Conservation (phyloP, 768 basidiomycete genomes). For the Lepiota brunneoincarnata region DNA sequence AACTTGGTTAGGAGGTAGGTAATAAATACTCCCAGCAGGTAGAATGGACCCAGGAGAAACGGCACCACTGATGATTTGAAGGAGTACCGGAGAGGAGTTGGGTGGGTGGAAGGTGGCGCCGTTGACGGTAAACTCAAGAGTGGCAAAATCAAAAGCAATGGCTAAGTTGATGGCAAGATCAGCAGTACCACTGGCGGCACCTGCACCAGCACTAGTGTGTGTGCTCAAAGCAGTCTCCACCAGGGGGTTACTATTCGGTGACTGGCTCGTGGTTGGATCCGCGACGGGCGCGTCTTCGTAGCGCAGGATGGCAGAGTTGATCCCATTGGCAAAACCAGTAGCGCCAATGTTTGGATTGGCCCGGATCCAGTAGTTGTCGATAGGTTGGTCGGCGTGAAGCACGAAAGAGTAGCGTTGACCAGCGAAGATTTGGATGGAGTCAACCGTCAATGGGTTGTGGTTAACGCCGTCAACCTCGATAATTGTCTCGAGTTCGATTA, state of each 20-base stretch:
- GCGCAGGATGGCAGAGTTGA: conserved; percentile 47
- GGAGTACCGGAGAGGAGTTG: conserved; percentile 27
- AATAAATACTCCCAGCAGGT: conserved; percentile 38
- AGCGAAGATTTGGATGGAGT: conserved; percentile 39
- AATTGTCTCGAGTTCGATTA: conserved; percentile 24
- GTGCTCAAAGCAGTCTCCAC: conserved; percentile 12
- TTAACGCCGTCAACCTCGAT: conserved; percentile 46
- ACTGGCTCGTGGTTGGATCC: conserved; percentile 34
- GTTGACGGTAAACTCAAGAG: conserved; percentile 20
- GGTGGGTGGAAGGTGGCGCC: conserved; percentile 21
- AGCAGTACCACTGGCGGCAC: conserved; percentile 15
- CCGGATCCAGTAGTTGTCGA: conserved; percentile 43
- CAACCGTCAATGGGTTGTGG: conserved; percentile 33
- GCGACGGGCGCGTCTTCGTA: conserved; percentile 37
- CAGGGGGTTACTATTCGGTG: conserved; percentile 18
- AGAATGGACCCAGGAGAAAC: conserved; percentile 30
- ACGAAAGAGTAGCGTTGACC: conserved; percentile 53
- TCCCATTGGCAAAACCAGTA: conserved; percentile 28
- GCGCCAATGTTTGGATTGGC: conserved; percentile 28
- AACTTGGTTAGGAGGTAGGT: conserved; percentile 38
- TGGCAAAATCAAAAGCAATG: background rate
- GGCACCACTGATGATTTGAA: conserved; percentile 25
- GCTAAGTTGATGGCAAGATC: conserved; percentile 12
- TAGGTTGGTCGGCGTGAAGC: conserved; percentile 23
- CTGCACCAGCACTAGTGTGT: conserved; percentile 16